These are phyloP conservation scores for Lepidium aucheri DNA, from an alignment of 345 rosid species.

Conservation along the genomic window DNA sequence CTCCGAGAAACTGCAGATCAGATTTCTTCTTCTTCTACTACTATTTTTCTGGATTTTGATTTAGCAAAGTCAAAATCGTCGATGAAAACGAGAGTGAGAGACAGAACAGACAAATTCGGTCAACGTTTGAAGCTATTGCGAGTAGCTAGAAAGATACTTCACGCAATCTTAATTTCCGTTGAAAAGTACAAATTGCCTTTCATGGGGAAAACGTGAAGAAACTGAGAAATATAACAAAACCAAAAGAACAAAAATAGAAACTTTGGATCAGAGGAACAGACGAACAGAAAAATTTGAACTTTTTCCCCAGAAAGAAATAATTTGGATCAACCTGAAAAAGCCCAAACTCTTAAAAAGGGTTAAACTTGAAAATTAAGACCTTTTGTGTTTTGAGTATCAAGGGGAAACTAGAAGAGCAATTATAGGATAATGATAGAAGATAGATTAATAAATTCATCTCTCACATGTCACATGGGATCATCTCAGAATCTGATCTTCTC, in stretches of 20 bases:
- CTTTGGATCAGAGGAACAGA: conserved; percentile 7
- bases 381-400: neutral
- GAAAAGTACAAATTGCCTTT: neutral
- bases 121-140: too few species aligned
- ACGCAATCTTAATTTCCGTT: neutral
- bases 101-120: neutral
- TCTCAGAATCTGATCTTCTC: conserved; percentile 1
- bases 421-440: conserved; percentile 13
- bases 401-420: conserved; percentile 3
- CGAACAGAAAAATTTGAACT: too few species aligned
- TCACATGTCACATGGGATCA: conserved; percentile 8
- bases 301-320: neutral
- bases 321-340: neutral
- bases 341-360: neutral
- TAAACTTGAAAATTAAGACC: neutral
- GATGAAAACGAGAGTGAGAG: conserved; percentile 15
- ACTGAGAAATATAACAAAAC: neutral
- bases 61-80: conserved; percentile 7
- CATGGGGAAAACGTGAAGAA: neutral
- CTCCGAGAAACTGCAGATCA: neutral
- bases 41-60: neutral
- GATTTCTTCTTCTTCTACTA: neutral
- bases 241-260: neutral
- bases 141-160: neutral
- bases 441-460: neutral